Evolutionary conservation across 2,329 filamentous ascomycete species (phyloP).

Genomic region (Hortaea werneckii): DNA sequence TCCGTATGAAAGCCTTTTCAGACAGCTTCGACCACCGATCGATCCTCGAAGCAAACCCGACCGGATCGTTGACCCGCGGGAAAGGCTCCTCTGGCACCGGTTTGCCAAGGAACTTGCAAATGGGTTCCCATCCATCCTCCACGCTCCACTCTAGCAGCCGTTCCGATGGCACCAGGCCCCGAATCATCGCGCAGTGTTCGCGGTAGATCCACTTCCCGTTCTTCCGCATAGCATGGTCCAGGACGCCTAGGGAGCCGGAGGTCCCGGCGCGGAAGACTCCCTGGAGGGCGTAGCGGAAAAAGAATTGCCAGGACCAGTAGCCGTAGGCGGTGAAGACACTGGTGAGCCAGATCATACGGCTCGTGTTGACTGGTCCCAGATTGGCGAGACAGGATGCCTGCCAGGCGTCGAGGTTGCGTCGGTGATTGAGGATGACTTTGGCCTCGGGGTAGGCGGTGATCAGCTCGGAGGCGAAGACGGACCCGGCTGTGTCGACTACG

Average conservation of each 20-base stretch:
- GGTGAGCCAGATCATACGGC: background rate
- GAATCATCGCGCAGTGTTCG: slow-evolving; percentile 1
- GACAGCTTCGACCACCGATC: too few species aligned
- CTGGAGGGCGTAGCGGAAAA: background rate
- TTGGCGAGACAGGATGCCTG: slow-evolving; percentile 4
- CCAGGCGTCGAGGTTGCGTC: slow-evolving; percentile 13
- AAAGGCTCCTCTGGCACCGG: slow-evolving; percentile 19
- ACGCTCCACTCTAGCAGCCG: slow-evolving; percentile 23
- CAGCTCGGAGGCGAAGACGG: slow-evolving; percentile 12
- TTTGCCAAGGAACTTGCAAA: slow-evolving; percentile 34
- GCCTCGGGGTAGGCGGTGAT: slow-evolving; percentile 14
- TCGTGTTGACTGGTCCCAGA: background rate
- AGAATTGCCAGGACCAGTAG: background rate
- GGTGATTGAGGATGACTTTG: slow-evolving; percentile 12
- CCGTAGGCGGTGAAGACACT: background rate
- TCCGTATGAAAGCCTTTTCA: too few species aligned
- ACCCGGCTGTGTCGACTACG: slow-evolving; percentile 9
- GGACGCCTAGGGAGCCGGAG: too few species aligned
- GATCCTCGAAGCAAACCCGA: too few species aligned
- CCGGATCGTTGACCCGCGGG: background rate
- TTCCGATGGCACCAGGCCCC: slow-evolving; percentile 6
- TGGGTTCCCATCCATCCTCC: slow-evolving; percentile 29
- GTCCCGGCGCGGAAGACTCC: background rate
- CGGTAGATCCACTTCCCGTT: slow-evolving; percentile 2
- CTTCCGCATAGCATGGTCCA: background rate